Conservation (phyloP, 441 rosid species). For the Geranium incanum region DNA sequence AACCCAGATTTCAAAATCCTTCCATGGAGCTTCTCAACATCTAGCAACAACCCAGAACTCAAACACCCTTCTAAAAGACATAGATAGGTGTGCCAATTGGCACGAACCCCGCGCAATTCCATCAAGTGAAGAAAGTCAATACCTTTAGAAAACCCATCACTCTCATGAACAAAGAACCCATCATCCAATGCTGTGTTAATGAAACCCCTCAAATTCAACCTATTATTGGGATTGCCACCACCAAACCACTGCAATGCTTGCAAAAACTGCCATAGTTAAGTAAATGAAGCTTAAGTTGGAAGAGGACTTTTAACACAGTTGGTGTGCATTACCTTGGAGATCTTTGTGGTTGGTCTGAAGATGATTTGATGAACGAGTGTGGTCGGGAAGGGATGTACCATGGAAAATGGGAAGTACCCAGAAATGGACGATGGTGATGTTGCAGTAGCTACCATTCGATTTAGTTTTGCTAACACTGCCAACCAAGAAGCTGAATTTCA, state of each 20-base stretch:
- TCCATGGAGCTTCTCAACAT: constrained; percentile 48
- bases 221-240: constrained; percentile 24
- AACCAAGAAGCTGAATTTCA: background rate
- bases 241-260: constrained; percentile 27
- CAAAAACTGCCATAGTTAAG: constrained; percentile 2
- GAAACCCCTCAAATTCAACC: constrained; percentile 22
- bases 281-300: background rate
- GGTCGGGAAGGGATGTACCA: constrained; percentile 27
- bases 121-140: constrained; percentile 28
- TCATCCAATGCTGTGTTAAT: constrained; percentile 32
- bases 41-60: constrained; percentile 38
- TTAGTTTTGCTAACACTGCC: background rate
- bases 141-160: constrained; percentile 27
- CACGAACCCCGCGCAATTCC: constrained; percentile 41
- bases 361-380: constrained; percentile 20
- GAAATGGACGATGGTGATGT: constrained; percentile 21
- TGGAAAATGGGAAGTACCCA: constrained; percentile 30
- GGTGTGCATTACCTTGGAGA: constrained; percentile 24
- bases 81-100: constrained; percentile 41
- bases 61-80: constrained; percentile 54
- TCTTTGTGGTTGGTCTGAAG: constrained; percentile 18
- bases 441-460: background rate
- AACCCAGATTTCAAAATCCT: constrained; percentile 56
- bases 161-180: constrained; percentile 21
- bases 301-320: background rate